Evolutionary conservation across 2,329 filamentous ascomycete genomes (phyloP).

Genomic region (Aspergillus flavus): DNA sequence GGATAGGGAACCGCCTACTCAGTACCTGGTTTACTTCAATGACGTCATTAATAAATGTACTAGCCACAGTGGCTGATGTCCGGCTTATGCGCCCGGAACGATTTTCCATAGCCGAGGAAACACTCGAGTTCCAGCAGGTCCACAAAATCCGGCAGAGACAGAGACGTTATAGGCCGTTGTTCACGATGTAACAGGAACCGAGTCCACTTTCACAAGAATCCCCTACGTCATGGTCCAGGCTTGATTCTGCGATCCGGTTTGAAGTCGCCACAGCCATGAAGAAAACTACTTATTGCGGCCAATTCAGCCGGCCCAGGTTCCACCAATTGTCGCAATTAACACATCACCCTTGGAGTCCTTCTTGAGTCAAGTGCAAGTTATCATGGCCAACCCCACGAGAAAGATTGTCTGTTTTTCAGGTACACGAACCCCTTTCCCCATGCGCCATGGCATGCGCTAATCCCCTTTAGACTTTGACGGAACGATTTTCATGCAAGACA

Average conservation of each 20-base stretch:
- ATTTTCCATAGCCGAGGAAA: neutral
- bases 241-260: neutral
- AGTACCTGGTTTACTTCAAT: no score
- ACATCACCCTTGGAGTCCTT: neutral
- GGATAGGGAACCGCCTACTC: no score
- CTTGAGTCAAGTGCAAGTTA: neutral
- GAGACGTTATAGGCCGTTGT: neutral
- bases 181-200: neutral
- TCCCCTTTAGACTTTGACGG: conserved; percentile 64
- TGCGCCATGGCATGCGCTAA: conserved; percentile 9
- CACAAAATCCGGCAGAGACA: neutral
- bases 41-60: neutral
- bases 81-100: neutral
- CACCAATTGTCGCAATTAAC: neutral
- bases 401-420: conserved; percentile 52
- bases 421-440: conserved; percentile 24
- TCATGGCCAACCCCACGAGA: conserved; percentile 31
- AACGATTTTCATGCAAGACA: conserved; percentile 73
- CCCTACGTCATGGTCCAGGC: neutral
- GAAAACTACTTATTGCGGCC: neutral
- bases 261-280: neutral
- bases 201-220: neutral
- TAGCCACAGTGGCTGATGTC: neutral
- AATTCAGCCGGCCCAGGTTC: neutral
- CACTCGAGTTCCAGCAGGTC: neutral